These are phyloP conservation scores for Leucoagaricus sp. DNA, from an alignment of 1,284 basidiomycete genomes.

Conservation along the genomic window DNA sequence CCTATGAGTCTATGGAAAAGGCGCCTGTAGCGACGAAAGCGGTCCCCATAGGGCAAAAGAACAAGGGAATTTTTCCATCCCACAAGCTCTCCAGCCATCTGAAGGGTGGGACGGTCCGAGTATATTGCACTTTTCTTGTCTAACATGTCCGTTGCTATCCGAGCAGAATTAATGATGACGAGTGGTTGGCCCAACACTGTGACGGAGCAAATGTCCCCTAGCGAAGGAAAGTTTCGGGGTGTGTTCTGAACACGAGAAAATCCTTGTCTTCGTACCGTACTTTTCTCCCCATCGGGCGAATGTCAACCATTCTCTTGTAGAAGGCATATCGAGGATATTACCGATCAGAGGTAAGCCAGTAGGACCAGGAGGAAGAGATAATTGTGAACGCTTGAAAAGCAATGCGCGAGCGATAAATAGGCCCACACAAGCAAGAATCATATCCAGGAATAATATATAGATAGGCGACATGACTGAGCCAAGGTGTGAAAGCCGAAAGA, in stretches of 20 bases:
- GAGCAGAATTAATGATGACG: constrained; percentile 58
- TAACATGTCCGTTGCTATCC: constrained; percentile 57
- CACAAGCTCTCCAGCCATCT: constrained; percentile 64
- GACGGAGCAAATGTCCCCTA: constrained; percentile 62
- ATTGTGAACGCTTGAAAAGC: constrained; percentile 24
- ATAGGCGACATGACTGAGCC: constrained; percentile 24
- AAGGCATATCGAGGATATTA: constrained; percentile 56
- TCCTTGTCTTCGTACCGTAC: constrained; percentile 42
- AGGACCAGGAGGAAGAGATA: constrained; percentile 51
- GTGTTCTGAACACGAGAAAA: neutral
- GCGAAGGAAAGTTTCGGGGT: neutral
- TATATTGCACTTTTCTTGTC: constrained; percentile 71
- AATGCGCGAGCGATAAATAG: constrained; percentile 34
- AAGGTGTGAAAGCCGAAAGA: constrained; percentile 21
- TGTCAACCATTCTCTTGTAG: constrained; percentile 51
- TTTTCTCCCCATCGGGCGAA: constrained; percentile 56
- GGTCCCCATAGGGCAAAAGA: constrained; percentile 61
- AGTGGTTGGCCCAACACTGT: constrained; percentile 62
- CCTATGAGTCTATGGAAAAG: constrained; percentile 62
- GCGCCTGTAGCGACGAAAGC: constrained; percentile 62
- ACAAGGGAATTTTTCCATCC: constrained; percentile 68
- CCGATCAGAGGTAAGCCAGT: constrained; percentile 52
- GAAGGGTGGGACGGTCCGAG: constrained; percentile 63
- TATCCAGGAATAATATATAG: constrained; percentile 29
- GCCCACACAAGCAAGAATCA: constrained; percentile 31